A percentile compares a stretch with the other conserved stretches of the same genome.
Evolutionary conservation across 2,329 filamentous ascomycete genomes (phyloP).

Genomic region (Pyrenophora graminea): DNA sequence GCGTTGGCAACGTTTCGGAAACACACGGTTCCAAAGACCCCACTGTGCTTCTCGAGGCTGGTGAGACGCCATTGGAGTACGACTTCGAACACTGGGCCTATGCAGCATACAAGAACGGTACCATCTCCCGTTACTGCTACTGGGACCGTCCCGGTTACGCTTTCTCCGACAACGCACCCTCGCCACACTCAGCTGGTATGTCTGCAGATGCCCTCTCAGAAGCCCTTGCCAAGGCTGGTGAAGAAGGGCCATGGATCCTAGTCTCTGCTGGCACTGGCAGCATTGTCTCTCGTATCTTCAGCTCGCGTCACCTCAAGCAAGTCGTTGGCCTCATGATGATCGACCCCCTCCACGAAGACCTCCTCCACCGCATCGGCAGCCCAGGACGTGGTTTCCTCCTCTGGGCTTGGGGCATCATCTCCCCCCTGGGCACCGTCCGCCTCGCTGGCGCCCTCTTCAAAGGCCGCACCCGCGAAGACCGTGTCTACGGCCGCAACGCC

Average conservation of each 20-base stretch:
- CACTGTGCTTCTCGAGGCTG: conserved; percentile 85
- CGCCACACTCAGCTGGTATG: conserved; percentile 90
- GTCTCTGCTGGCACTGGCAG: conserved; percentile 85
- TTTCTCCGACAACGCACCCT: conserved; percentile 90
- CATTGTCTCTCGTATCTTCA: conserved; percentile 89
- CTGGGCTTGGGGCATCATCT: conserved; percentile 84
- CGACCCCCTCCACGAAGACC: conserved; percentile 86
- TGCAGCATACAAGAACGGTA: conserved; percentile 74
- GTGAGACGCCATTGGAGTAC: conserved; percentile 77
- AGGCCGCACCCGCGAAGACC: conserved; percentile 78
- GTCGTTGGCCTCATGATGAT: conserved; percentile 82
- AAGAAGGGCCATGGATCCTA: conserved; percentile 86
- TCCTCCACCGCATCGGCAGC: conserved; percentile 69
- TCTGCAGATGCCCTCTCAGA: conserved; percentile 87
- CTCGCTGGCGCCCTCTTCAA: conserved; percentile 79
- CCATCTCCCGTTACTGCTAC: conserved; percentile 89
- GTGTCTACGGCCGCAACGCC: conserved; percentile 78
- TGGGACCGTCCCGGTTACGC: conserved; percentile 89
- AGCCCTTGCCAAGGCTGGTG: conserved; percentile 76
- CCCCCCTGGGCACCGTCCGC: conserved; percentile 82
- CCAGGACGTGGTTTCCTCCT: conserved; percentile 77
- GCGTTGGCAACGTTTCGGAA: conserved; percentile 70
- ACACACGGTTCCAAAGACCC: conserved; percentile 62
- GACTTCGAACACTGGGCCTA: conserved; percentile 81
- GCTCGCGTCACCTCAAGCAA: conserved; percentile 74